Evolutionary conservation across 2,329 filamentous ascomycete genomes (phyloP).

Genomic region (Hymenotorrendiella dingleyae): DNA sequence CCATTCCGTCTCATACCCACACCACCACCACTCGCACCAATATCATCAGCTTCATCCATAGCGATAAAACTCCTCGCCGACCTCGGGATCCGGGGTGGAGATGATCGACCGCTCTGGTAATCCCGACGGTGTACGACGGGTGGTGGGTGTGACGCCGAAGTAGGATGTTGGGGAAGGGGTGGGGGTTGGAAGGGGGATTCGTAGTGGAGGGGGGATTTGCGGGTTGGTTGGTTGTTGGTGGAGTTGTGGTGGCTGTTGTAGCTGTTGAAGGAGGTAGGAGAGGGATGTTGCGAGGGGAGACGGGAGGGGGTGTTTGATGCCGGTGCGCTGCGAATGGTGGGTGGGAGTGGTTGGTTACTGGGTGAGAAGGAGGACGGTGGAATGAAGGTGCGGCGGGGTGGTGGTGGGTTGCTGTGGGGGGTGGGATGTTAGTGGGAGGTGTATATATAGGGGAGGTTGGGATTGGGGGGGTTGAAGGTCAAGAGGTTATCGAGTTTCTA

Average conservation of each 20-base stretch:
- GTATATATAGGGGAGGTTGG: background rate
- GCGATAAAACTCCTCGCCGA: conserved; percentile 3
- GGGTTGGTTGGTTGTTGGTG: background rate
- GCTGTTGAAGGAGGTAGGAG: too few species aligned
- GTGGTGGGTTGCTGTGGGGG: background rate
- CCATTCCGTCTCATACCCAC: conserved; percentile 7
- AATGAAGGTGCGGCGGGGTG: conserved; percentile 12
- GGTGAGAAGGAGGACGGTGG: conserved; percentile 3
- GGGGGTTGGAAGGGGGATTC: background rate
- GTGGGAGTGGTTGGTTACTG: background rate
- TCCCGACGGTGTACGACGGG: too few species aligned
- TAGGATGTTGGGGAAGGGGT: conserved; percentile 3
- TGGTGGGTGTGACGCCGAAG: background rate
- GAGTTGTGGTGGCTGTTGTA: too few species aligned
- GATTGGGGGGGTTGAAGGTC: too few species aligned
- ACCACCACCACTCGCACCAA: background rate
- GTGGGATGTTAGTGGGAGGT: background rate
- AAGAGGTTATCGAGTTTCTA: too few species aligned
- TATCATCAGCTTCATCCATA: conserved; percentile 1
- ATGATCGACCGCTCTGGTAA: too few species aligned
- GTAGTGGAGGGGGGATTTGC: background rate
- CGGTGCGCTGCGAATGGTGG: background rate
- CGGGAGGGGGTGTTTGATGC: too few species aligned
- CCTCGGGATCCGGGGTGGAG: background rate
- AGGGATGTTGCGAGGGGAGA: too few species aligned